Conservation (phyloP, 192 early-diverging fungal genomes). For the Powellomyces hirtus region DNA sequence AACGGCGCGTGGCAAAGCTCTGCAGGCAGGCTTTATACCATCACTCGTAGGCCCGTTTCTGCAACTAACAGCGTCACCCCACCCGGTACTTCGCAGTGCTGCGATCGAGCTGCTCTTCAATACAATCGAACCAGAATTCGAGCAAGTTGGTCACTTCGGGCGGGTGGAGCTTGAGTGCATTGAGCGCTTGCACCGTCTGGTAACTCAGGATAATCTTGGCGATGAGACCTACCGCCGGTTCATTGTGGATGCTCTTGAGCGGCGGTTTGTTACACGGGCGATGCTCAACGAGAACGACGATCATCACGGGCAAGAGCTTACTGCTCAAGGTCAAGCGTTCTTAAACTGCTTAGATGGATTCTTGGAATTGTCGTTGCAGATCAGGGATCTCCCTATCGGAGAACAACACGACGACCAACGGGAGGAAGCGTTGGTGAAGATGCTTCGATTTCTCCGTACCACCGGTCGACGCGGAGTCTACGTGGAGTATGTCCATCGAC, state of each 20-base stretch:
- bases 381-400: conserved; percentile 55
- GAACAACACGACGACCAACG: conserved; percentile 61
- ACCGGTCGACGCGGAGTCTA: conserved; percentile 60
- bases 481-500: conserved; percentile 64
- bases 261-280: conserved; percentile 32
- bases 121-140: conserved; percentile 39
- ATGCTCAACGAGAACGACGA: conserved; percentile 8
- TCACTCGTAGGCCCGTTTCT: conserved; percentile 45
- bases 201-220: conserved; percentile 33
- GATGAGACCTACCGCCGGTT: conserved; percentile 44
- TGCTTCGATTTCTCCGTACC: conserved; percentile 63
- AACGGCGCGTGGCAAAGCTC: conserved; percentile 26
- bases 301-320: conserved; percentile 18
- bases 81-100: conserved; percentile 37
- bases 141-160: conserved; percentile 32
- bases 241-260: conserved; percentile 41
- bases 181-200: conserved; percentile 43
- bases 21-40: conserved; percentile 32
- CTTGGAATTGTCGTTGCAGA: conserved; percentile 44
- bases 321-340: conserved; percentile 32
- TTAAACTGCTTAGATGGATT: conserved; percentile 51
- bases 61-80: conserved; percentile 46
- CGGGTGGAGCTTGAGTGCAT: conserved; percentile 46
- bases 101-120: conserved; percentile 45
- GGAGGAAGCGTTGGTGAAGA: conserved; percentile 57